These are phyloP conservation scores for Artemisia tridentata DNA, from an alignment of 129 eudicot genomes.

Conservation along the genomic window DNA sequence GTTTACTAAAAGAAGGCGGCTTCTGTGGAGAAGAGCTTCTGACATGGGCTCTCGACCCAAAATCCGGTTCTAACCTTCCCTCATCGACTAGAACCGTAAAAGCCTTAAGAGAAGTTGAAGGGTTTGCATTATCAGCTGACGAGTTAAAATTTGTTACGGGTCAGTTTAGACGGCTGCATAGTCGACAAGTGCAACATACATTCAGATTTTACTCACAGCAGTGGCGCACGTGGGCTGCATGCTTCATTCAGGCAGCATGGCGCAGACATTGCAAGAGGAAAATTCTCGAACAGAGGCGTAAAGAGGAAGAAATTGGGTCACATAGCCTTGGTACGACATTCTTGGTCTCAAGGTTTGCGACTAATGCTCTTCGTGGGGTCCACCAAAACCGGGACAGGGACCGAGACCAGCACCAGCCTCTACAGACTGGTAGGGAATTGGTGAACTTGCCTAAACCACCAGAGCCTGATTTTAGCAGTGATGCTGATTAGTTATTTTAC, in stretches of 20 bases:
- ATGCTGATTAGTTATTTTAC: slow-evolving; percentile 48
- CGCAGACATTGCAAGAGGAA: slow-evolving; percentile 66
- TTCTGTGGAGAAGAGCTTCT: slow-evolving; percentile 96
- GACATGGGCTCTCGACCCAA: slow-evolving; percentile 90
- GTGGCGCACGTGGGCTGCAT: slow-evolving; percentile 95
- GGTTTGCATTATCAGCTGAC: slow-evolving; percentile 80
- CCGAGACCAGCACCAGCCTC: slow-evolving; percentile 42
- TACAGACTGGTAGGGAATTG: slow-evolving; percentile 56
- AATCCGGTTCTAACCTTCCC: slow-evolving; percentile 74
- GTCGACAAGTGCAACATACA: slow-evolving; percentile 89
- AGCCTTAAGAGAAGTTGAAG: slow-evolving; percentile 83
- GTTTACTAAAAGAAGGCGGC: slow-evolving; percentile 78
- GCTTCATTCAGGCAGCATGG: slow-evolving; percentile 92
- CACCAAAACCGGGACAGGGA: slow-evolving; percentile 57
- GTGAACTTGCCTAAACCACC: slow-evolving; percentile 87
- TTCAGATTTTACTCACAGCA: slow-evolving; percentile 87
- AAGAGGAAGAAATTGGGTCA: slow-evolving; percentile 62
- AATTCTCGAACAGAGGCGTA: slow-evolving; percentile 46
- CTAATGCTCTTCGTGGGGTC: slow-evolving; percentile 82
- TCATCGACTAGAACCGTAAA: slow-evolving; percentile 84
- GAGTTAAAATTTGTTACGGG: slow-evolving; percentile 83
- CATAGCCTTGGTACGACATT: slow-evolving; percentile 72
- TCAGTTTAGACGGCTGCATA: slow-evolving; percentile 89
- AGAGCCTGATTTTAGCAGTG: slow-evolving; percentile 82
- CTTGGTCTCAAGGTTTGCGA: slow-evolving; percentile 74